Base-by-base conservation (phyloP, 2,329 filamentous ascomycete species). In the Exophiala xenobiotica region DNA sequence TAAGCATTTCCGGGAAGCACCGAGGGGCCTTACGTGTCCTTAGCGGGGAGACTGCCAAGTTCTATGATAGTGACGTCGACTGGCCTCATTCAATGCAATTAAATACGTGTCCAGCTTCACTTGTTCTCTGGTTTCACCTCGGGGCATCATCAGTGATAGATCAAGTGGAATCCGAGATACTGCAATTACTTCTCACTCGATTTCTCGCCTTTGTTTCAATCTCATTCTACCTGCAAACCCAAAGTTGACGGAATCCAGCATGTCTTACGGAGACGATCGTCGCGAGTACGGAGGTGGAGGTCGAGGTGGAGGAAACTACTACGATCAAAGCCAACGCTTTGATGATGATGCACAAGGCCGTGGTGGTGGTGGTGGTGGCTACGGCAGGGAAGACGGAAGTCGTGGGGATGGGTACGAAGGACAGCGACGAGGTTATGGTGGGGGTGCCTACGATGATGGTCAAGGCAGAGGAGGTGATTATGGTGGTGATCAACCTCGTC, bases 301-400 rank as follows among this genome's bases (percentile, higher is more conserved):
- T 9, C 33, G 58, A n/a, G 54, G 43, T 26, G 57, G 53, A 14
- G 54, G 53, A 26, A 49, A 57, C 26, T 48, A 61, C 40, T 58
- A 60, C 14, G 56, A 61, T 31, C 57, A 53, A 44, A 43, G 43
- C 23, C 60, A 60, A 40, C 58, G 59, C 33, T 58, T 47, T 42
- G 45, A 56, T 27, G 46, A 51, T 24, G 31, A 42, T 24, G 42
- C 53, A 19, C 44, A 49, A 31, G n/a, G 31, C 8, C n/a, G 11
- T 35, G 31, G 18, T 6, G 31, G 31, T 9, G n/a, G 18, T 12
- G 22, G 54, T 26, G 40, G 50, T 19, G 53, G 55, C 50, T 50
- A 58, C 11, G 49, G 49, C 12, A 31, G 51, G 1, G 37, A 51
- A 23, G 45, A 49, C 19, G 58, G 48, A 7, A 48, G 54, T n/a